phyloP scores from a whole-genome alignment of 371 early-diverging fungal genomes.

The Dichotomocladium elegans region DNA sequence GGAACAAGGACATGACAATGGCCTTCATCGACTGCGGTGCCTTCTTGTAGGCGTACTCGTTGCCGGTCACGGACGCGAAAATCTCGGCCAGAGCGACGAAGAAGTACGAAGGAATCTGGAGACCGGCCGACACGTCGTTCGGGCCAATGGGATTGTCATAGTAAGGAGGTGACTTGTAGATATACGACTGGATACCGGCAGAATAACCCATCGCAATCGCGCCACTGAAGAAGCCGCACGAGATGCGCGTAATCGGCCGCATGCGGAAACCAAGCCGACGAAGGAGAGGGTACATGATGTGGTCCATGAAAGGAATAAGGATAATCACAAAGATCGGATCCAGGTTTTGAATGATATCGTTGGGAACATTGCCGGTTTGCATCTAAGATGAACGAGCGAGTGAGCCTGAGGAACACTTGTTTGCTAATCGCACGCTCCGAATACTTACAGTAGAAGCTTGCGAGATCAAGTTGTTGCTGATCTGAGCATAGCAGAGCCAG shows the following conservation, averaged over 20 bases:
- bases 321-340: constrained; percentile 68
- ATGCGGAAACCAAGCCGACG: constrained; percentile 59
- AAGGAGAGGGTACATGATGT: constrained; percentile 61
- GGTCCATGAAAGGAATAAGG: constrained; percentile 70
- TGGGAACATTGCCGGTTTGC: constrained; percentile 49
- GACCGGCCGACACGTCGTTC: constrained; percentile 57
- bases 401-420: too few relatives aligned
- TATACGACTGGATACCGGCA: constrained; percentile 66
- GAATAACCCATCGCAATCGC: constrained; percentile 66
- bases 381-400: constrained; percentile 41
- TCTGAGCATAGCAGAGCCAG: constrained; percentile 78
- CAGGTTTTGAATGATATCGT: constrained; percentile 60
- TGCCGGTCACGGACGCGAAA: constrained; percentile 71
- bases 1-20: constrained; percentile 67
- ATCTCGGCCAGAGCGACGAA: constrained; percentile 68
- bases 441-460: constrained; percentile 48
- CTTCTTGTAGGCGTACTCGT: constrained; percentile 78
- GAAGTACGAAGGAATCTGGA: constrained; percentile 66
- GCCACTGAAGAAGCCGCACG: constrained; percentile 65
- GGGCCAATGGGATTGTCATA: constrained; percentile 18
- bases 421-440: constrained; percentile 53
- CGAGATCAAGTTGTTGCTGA: constrained; percentile 71
- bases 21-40: constrained; percentile 77
- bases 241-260: constrained; percentile 68
- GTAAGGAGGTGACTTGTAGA: constrained; percentile 50